Evolutionary conservation across 1,139 yeast species (phyloP).

Genomic region (Yamadazyma membranifaciens): DNA sequence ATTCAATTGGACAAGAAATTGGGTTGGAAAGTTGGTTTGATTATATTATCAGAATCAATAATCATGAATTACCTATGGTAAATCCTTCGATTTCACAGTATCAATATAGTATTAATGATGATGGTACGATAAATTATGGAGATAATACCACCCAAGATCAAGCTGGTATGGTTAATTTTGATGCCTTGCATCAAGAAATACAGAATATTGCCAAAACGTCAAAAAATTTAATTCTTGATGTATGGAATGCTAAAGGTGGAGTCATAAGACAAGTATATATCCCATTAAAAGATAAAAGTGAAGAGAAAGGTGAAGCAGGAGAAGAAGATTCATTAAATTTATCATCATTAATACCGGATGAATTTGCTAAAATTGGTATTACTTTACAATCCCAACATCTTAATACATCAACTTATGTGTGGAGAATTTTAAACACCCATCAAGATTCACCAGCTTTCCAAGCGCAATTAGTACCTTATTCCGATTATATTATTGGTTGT

Average conservation of each 20-base stretch:
- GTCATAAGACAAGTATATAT: conserved; percentile 50
- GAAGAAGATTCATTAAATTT: conserved; percentile 5
- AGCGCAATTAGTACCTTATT: conserved; percentile 80
- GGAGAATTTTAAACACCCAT: conserved; percentile 79
- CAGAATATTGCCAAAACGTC: conserved; percentile 28
- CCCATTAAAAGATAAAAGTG: conserved; percentile 29
- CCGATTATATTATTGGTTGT: conserved; percentile 89
- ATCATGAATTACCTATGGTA: conserved; percentile 63
- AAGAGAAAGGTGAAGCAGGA: conserved; percentile 4
- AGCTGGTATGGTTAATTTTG: conserved; percentile 37
- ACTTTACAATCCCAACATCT: conserved; percentile 77
- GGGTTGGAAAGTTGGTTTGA: conserved; percentile 84
- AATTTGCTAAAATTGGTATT: conserved; percentile 52
- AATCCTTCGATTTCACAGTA: conserved; percentile 32
- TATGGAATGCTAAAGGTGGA: conserved; percentile 94
- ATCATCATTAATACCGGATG: conserved; percentile 13
- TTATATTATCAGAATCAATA: conserved; percentile 74
- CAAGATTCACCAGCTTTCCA: conserved; percentile 80
- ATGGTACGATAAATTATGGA: conserved; percentile 43
- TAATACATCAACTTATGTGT: conserved; percentile 74
- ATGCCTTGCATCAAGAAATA: conserved; percentile 35
- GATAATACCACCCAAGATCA: conserved; percentile 35
- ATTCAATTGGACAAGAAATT: conserved; percentile 33
- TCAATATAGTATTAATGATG: conserved; percentile 39
- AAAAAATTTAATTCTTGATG: conserved; percentile 51